Evolutionary conservation across 2,329 filamentous ascomycete genomes (phyloP), one percentile per base, ranked within the genome.

Genomic region (Xylaria sp.): DNA sequence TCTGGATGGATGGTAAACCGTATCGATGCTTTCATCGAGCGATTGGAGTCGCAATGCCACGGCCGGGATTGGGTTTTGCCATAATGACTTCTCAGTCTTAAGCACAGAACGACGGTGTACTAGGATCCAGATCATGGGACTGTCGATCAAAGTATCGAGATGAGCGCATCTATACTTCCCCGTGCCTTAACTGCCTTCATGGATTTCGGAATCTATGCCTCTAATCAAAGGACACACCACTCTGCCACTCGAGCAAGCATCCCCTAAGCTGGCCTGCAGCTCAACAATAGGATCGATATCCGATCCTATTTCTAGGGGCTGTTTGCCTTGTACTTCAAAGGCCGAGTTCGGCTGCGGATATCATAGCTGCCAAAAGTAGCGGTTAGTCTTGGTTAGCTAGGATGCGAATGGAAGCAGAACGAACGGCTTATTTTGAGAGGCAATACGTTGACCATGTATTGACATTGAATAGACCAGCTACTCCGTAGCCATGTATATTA

Each of bases 1-100:
- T 77, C 76, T 2, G 77, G 77, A 11, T 78, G 76, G 76, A 73
- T 78, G 62, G 61, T 75, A 54, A 70, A 77, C 11, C 75, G 75
- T 31, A 61, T 78, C 5, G 69, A 75, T n/a, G 57, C 64, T 10
- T 77, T 74, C 60, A 57, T 72, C 13, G 55, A 73, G 27, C 67
- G 67, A 7, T 73, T 77, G 73, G 74, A 78, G 11, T 63, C 62
- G 22, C 25, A 31, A 17, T 77, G 75, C 49, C 39, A 63, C 17
- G 39, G 51, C 25, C 66, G 65, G 36, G 71, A 70, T 50, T 76
- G 74, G 74, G 64, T 75, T n/a, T 55, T 75, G 38, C 71, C 72
- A 29, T 70, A 67, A 65, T 62, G 25, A 59, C n/a, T 54, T 45
- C 36, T 22, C 3, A 22, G 22, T 38, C 42, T 38, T 36, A 7